phyloP scores from a whole-genome alignment of 1,139 yeast species.

The Meyerozyma guilliermondii region DNA sequence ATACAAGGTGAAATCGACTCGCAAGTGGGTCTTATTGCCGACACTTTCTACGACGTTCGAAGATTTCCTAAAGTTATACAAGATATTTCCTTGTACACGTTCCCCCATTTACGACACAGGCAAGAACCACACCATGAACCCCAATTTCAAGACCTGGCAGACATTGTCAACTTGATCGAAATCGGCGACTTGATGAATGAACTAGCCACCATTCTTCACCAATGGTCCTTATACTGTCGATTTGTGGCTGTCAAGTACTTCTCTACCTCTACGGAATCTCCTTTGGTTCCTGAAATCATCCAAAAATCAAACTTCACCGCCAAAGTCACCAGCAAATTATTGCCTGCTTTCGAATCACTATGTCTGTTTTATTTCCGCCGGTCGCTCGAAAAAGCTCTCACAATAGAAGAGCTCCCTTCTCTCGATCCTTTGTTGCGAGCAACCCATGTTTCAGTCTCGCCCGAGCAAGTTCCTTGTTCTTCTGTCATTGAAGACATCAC shows the following conservation, averaged over 20 bases:
- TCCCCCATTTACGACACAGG: constrained; percentile 34
- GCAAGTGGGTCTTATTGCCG: constrained; percentile 83
- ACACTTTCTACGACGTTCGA: constrained; percentile 76
- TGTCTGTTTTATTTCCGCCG: constrained; percentile 66
- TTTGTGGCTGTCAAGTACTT: constrained; percentile 60
- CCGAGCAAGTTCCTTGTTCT: constrained; percentile 64
- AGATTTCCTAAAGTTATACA: constrained; percentile 51
- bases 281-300: not conserved
- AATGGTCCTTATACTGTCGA: constrained; percentile 81
- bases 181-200: constrained; percentile 62
- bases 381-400: constrained; percentile 77
- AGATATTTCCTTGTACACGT: constrained; percentile 56
- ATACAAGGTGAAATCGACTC: constrained; percentile 87
- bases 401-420: constrained; percentile 70
- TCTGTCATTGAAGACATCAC: constrained; percentile 86
- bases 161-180: constrained; percentile 39
- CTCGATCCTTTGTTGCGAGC: constrained; percentile 26
- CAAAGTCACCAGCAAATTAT: constrained; percentile 50
- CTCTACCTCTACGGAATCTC: constrained; percentile 3
- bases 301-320: constrained; percentile 52
- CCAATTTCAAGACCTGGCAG: constrained; percentile 9
- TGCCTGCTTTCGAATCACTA: constrained; percentile 61
- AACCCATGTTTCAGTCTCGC: constrained; percentile 15
- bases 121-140: constrained; percentile 14
- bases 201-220: constrained; percentile 68